Conservation (phyloP, 306 rosid species). For the Purshia tridentata region DNA sequence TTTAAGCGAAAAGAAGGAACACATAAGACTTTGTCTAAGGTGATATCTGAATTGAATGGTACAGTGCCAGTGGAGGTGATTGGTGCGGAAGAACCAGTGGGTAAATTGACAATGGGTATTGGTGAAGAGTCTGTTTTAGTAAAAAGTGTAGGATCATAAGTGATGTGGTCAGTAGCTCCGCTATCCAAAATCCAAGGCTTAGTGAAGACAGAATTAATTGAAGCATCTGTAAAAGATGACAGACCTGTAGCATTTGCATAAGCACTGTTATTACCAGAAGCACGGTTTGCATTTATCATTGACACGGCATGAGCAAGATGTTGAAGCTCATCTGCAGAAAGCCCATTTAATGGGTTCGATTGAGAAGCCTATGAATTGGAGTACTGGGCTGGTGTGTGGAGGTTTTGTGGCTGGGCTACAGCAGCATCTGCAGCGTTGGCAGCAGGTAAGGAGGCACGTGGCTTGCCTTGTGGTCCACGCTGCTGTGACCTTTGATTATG, state of each 20-base stretch:
- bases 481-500: neutral
- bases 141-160: neutral
- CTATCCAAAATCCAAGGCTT: slow-evolving; percentile 17
- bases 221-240: neutral
- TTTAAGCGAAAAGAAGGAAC: slow-evolving; percentile 25
- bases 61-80: neutral
- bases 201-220: slow-evolving; percentile 18
- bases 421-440: neutral
- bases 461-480: neutral
- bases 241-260: slow-evolving; percentile 22
- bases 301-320: neutral
- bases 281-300: neutral
- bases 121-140: neutral
- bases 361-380: too few species aligned
- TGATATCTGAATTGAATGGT: neutral
- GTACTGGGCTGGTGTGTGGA: neutral
- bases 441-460: neutral
- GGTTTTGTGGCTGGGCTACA: neutral
- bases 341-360: neutral
- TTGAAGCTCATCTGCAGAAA: neutral
- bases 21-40: slow-evolving; percentile 27
- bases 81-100: slow-evolving; percentile 3
- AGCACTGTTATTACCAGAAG: neutral
- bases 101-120: slow-evolving; percentile 17
- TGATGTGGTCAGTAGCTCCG: slow-evolving; percentile 24